These are phyloP conservation scores for Arabidopsis hybrid DNA, from an alignment of 441 rosid species.

Conservation along the genomic window DNA sequence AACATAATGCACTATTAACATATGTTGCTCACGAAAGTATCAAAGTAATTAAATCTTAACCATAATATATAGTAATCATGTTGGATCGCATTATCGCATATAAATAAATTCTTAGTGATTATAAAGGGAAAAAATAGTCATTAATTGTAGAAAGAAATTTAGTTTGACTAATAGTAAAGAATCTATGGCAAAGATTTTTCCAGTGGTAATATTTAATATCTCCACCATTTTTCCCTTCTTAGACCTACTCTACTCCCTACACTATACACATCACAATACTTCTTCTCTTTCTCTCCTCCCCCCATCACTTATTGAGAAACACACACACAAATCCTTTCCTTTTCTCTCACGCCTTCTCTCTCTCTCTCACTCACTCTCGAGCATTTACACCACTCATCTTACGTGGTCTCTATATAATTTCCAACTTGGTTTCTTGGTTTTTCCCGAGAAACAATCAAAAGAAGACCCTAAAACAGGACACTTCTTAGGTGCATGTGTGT, in stretches of 20 bases:
- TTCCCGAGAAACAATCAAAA: conserved; percentile 41
- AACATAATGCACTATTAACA: no score
- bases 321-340: conserved; percentile 41
- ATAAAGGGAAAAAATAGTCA: background rate
- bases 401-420: conserved; percentile 19
- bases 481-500: conserved; percentile 30
- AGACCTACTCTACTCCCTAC: conserved; percentile 45
- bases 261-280: conserved; percentile 19
- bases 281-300: background rate
- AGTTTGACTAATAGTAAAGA: conserved; percentile 38
- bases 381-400: conserved; percentile 42
- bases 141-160: conserved; percentile 16
- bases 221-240: conserved; percentile 31
- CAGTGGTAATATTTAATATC: conserved; percentile 41
- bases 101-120: no score
- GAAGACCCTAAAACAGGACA: conserved; percentile 39
- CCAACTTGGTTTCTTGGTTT: conserved; percentile 43
- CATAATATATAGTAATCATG: no score
- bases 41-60: no score
- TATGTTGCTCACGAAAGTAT: no score
- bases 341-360: conserved; percentile 36
- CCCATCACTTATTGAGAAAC: conserved; percentile 35
- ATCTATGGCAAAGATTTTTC: conserved; percentile 45
- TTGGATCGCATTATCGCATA: no score
- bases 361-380: conserved; percentile 33